Base-by-base conservation (phyloP, 495 filamentous ascomycete species). In the Hypoxylon intermedium region DNA sequence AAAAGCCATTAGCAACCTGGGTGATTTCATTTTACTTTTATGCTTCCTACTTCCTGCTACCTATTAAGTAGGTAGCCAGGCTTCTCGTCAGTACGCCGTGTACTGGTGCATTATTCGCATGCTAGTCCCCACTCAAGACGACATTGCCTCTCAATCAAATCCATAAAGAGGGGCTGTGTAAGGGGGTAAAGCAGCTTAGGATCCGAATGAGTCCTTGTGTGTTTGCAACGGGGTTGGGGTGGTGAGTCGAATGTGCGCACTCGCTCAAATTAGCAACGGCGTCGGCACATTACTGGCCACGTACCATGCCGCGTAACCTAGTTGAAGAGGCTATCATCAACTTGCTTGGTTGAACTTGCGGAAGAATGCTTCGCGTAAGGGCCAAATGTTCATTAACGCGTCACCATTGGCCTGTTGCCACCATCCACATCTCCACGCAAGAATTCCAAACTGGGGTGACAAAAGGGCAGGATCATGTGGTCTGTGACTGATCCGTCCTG, bases 381-480 rank as follows among this genome's bases (percentile, higher is more conserved):
- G 28, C 23, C 49, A 13, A 53, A 13, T 3, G 23, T 45, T 36
- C 20, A 15, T 36, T 43, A 43, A 53, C 20, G 26, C 43, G 11
- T 50, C 47, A 13, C 26, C 36, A 33, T 46, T 31, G 36, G 44
- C 58, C 58, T 33, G n/a, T 16, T 42, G 49, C 34, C 12, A 34
- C 16, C 48, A 48, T 53, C 48, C 49, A 60, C 55, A n/a, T 34
- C 42, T 37, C 50, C 19, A 47, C 19, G 51, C 20, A 55, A 41
- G 34, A 53, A 48, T 57, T 51, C 46, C 56, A 53, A 65, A 60
- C 34, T 31, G 62, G 51, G 47, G 50, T 59, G 51, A 60, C 50
- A 60, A 65, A 57, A 40, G 40, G 46, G 34, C 38, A 37, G 33
- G 45, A 54, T 49, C 49, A 21, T 41, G 24, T 45, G 28, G 46